phyloP scores from a whole-genome alignment of 345 rosid genomes.

The Acer negundo region DNA sequence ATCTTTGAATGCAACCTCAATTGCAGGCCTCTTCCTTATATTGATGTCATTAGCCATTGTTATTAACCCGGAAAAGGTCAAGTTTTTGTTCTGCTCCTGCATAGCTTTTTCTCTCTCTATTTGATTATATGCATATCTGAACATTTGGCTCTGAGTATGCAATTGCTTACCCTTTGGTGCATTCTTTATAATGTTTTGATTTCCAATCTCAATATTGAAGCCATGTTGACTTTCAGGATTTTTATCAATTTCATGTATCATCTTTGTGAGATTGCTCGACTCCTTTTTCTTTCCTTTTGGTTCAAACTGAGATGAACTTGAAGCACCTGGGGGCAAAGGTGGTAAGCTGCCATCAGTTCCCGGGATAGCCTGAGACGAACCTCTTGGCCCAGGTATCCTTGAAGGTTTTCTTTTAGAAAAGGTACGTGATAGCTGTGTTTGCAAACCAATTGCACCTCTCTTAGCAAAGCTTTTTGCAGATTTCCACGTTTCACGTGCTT shows the following conservation, averaged over 20 bases:
- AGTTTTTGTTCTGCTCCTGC: conserved; percentile 84
- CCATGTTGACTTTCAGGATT: conserved; percentile 75
- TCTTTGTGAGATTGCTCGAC: conserved; percentile 66
- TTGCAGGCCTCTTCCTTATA: conserved; percentile 66
- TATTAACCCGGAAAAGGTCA: conserved; percentile 90
- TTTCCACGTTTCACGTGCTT: conserved; percentile 86
- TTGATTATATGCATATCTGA: conserved; percentile 89
- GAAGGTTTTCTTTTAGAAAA: conserved; percentile 71
- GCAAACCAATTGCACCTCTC: conserved; percentile 70
- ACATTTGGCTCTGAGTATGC: conserved; percentile 96
- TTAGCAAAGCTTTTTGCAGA: conserved; percentile 87
- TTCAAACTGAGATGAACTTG: conserved; percentile 25
- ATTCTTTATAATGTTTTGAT: conserved; percentile 60
- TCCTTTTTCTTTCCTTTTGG: conserved; percentile 67
- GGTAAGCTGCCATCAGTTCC: conserved; percentile 67
- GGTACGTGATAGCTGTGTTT: conserved; percentile 75
- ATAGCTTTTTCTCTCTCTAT: conserved; percentile 89
- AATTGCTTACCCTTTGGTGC: conserved; percentile 77
- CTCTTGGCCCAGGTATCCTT: conserved; percentile 51
- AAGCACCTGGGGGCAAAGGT: conserved; percentile 35
- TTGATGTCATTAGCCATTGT: conserved; percentile 77
- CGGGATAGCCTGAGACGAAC: conserved; percentile 57
- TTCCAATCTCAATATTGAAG: conserved; percentile 79
- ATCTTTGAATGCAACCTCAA: conserved; percentile 87
- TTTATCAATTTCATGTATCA: conserved; percentile 76